These are phyloP conservation scores for Chlamydomonas sp. DNA, from an alignment of 139 green algal genomes.

Conservation along the genomic window DNA sequence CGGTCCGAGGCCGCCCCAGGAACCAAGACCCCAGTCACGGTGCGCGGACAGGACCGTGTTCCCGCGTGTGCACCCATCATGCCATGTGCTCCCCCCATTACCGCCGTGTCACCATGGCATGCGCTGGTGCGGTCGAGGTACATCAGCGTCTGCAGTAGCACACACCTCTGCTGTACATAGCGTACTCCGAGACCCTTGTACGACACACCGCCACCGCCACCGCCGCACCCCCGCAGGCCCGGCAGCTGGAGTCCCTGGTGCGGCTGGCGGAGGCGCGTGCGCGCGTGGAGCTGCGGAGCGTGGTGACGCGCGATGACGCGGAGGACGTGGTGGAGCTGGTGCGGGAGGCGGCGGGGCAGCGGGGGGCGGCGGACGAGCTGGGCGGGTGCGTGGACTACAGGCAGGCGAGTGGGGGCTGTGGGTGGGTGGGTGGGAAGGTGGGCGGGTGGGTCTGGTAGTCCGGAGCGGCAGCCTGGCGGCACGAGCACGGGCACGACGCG, in stretches of 20 bases:
- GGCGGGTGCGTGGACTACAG: constrained; percentile 60
- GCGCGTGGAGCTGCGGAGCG: constrained; percentile 80
- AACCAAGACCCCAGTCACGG: constrained; percentile 51
- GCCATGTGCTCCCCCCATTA: no score
- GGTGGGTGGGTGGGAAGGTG: no score
- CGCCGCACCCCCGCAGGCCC: constrained; percentile 50
- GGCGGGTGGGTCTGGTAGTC: no score
- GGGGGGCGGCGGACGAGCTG: constrained; percentile 43
- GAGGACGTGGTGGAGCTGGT: constrained; percentile 63
- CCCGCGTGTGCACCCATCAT: no score
- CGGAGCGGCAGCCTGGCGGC: no score
- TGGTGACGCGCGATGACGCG: constrained; percentile 78
- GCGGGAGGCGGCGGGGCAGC: constrained; percentile 68
- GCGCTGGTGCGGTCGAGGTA: no score
- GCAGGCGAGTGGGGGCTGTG: background rate
- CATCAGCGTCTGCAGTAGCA: no score
- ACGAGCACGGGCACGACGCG: no score
- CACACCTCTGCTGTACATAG: background rate
- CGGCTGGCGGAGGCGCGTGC: constrained; percentile 91
- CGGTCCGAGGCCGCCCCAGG: constrained; percentile 52
- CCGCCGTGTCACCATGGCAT: no score
- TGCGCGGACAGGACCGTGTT: background rate
- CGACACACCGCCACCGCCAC: background rate
- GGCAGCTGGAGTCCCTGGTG: constrained; percentile 94
- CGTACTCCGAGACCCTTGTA: background rate